A percentile compares a stretch with the other conserved stretches of the same genome.
phyloP scores from a whole-genome alignment of 2,329 filamentous ascomycete species.

The Penicillium sp. region DNA sequence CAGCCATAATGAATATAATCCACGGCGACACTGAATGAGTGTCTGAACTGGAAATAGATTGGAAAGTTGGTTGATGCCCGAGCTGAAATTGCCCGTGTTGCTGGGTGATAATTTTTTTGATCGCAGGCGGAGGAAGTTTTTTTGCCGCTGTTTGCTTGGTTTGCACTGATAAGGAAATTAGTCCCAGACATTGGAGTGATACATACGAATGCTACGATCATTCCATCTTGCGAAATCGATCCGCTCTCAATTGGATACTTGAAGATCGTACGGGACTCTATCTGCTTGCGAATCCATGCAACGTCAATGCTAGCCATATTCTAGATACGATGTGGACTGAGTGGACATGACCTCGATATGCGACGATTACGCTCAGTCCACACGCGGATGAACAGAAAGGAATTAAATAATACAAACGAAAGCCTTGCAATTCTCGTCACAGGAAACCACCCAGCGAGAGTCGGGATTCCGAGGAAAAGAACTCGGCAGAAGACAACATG shows the following conservation, averaged over 20 bases:
- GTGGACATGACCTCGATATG: not conserved
- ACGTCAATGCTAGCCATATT: not conserved
- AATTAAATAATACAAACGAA: slow-evolving; percentile 11
- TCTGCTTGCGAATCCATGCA: not conserved
- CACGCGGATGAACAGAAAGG: not conserved
- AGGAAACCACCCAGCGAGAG: not conserved
- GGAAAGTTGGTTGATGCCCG: slow-evolving; percentile 10
- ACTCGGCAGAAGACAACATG: not conserved
- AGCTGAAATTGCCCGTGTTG: slow-evolving; percentile 22
- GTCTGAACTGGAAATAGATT: slow-evolving; percentile 6
- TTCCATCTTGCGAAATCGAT: not conserved
- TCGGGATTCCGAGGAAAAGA: not conserved
- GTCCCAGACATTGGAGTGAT: slow-evolving; percentile 1
- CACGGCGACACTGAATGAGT: slow-evolving; percentile 11
- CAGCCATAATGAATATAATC: slow-evolving; percentile 33
- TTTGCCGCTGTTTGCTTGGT: slow-evolving; percentile 34
- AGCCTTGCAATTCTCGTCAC: not conserved
- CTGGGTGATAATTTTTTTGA: slow-evolving; percentile 31
- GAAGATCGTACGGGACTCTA: not conserved
- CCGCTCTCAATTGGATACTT: not conserved
- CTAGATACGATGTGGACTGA: not conserved
- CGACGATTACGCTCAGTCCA: slow-evolving; percentile 6
- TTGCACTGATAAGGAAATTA: slow-evolving; percentile 27
- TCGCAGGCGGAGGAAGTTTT: slow-evolving; percentile 32
- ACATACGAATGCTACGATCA: slow-evolving; percentile 9